Evolutionary conservation across 2,329 filamentous ascomycete species (phyloP).

Genomic region (Ampelomyces quisqualis): DNA sequence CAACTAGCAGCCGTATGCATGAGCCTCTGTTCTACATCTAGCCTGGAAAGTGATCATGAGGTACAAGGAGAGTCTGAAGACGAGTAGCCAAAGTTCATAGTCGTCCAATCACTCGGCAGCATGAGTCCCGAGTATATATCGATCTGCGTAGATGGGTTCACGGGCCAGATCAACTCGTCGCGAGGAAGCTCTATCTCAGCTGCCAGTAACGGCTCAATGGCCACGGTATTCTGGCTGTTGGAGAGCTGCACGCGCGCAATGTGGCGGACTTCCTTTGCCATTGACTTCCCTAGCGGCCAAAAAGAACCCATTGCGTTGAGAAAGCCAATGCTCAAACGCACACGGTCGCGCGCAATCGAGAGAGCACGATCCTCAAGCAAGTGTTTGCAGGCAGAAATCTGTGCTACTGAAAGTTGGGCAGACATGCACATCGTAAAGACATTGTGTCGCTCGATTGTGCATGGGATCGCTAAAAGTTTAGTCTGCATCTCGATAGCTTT

Average conservation of each 20-base stretch:
- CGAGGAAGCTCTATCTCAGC: conserved; percentile 30
- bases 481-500: conserved; percentile 75
- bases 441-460: conserved; percentile 69
- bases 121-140: conserved; percentile 38
- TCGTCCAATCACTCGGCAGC: conserved; percentile 26
- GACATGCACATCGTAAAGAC: conserved; percentile 33
- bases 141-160: conserved; percentile 31
- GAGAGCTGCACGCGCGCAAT: conserved; percentile 68
- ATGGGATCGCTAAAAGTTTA: conserved; percentile 70
- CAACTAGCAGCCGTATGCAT: neutral
- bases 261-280: conserved; percentile 70
- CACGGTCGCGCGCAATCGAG: conserved; percentile 68
- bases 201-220: conserved; percentile 12
- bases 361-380: conserved; percentile 55
- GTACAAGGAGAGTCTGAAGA: conserved; percentile 14
- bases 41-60: conserved; percentile 1
- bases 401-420: conserved; percentile 31
- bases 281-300: conserved; percentile 69
- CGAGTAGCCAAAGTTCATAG: conserved; percentile 11
- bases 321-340: conserved; percentile 75
- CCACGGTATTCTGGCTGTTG: conserved; percentile 9
- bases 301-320: conserved; percentile 65
- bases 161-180: conserved; percentile 34
- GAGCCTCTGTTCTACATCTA: neutral
- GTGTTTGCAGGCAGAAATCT: conserved; percentile 64